Base-by-base conservation (phyloP, 2,329 filamentous ascomycete species). In the Colletotrichum graminicola region DNA sequence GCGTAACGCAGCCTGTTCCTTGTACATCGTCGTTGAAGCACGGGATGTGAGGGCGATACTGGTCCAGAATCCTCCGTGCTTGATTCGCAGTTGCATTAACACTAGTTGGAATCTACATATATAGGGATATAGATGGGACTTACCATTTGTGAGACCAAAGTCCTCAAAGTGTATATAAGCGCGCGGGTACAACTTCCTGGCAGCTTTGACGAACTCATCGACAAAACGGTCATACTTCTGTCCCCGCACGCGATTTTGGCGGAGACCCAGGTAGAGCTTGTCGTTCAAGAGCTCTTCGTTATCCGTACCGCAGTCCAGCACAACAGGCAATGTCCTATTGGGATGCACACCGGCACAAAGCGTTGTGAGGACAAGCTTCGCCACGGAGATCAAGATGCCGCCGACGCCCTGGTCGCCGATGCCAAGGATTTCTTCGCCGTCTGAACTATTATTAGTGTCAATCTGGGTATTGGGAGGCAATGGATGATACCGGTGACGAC, bases 11-110 rank as follows among this genome's bases (percentile, higher is more conserved):
- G 0, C 94, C 94, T 0, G 94, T 97, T 1, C 94, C 94, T 79
- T 97, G 94, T 0, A 97, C 91, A 78, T 97, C 94, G 70, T 97
- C 94, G 76, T 97, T 97, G 85, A 97, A 97, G 79, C 94, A 97
- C 0, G 94, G 87, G 10, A 95, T 91, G 61, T 92, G 78, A 0
- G 91, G 86, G 1, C 91, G 88, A 76, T 96, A 97, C 45, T 86
- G 88, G 71, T 97, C 93, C 0, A 97, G 85, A 2, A 97, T 88
- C 4, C 93, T 88, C 39, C 92, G 86, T 0, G 93, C 93, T 86
- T 41, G 39, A 4, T 21, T 21, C 4, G n/a, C n/a, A 0, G 6
- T 3, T 5, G 7, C 1, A 66, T 66, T 67, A 29, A 29, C 4
- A 29, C 29, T 29, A 14, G n/a, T 1, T 3, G 16, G 2, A 2